phyloP scores from a whole-genome alignment of 2,329 filamentous ascomycete species.

The Pestalotiopsis sp. region DNA sequence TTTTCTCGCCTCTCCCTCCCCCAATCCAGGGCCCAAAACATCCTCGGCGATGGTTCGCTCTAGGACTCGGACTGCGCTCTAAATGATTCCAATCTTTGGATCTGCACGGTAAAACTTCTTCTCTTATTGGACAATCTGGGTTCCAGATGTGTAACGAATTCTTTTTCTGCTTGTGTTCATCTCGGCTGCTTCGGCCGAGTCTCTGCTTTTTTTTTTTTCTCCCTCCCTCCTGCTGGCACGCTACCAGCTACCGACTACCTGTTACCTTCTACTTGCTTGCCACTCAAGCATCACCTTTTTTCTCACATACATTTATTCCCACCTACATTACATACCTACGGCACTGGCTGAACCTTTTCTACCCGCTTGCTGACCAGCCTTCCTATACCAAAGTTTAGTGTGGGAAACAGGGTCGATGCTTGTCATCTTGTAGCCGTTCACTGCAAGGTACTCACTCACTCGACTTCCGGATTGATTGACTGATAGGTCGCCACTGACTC shows the following conservation, averaged over 20 bases:
- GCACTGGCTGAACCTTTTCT: background rate
- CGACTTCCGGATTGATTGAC: background rate
- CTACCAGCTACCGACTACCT: background rate
- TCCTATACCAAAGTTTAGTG: background rate
- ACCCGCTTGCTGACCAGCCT: background rate
- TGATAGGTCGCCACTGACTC: background rate
- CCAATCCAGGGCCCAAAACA: background rate
- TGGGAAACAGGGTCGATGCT: background rate
- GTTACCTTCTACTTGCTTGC: background rate
- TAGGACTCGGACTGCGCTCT: background rate
- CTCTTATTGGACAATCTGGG: background rate
- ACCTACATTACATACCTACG: background rate
- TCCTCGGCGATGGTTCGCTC: background rate
- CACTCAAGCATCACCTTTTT: background rate
- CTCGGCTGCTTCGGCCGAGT: conserved; percentile 2
- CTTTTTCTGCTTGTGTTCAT: background rate
- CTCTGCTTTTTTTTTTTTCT: too few relatives aligned
- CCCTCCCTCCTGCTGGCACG: background rate
- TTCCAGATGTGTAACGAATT: background rate
- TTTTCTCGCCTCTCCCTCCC: background rate
- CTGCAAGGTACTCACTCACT: background rate
- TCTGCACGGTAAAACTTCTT: background rate
- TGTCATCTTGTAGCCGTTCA: background rate
- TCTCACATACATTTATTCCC: background rate
- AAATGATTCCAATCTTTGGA: background rate